phyloP scores from a whole-genome alignment of 805 yeast species.

The Schwanniomyces occidentalis region DNA sequence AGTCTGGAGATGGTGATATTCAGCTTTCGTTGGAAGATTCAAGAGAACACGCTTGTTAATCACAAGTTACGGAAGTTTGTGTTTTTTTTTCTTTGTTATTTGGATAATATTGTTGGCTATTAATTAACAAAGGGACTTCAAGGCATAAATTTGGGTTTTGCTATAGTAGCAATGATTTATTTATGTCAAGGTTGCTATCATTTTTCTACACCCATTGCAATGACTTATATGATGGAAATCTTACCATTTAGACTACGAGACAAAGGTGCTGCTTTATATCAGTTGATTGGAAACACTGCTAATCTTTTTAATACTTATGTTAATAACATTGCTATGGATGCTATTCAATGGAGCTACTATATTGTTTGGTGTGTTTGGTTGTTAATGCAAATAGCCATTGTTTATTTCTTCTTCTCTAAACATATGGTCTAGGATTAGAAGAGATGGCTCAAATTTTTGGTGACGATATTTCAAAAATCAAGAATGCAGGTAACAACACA shows the following conservation, averaged over 20 bases:
- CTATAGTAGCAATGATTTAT: constrained; percentile 4
- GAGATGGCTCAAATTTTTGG: constrained; percentile 40
- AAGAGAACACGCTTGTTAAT: constrained; percentile 29
- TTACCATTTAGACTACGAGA: constrained; percentile 12
- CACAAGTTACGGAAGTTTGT: constrained; percentile 25
- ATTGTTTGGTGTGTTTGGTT: constrained; percentile 37
- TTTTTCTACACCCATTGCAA: not conserved
- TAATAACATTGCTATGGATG: constrained; percentile 41
- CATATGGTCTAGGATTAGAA: constrained; percentile 43
- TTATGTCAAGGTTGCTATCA: constrained; percentile 4
- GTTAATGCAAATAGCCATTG: constrained; percentile 27
- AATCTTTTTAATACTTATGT: constrained; percentile 29
- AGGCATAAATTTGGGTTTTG: constrained; percentile 11
- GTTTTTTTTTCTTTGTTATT: constrained; percentile 18
- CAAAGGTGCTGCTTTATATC: constrained; percentile 38
- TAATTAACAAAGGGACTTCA: constrained; percentile 19
- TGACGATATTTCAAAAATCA: constrained; percentile 16
- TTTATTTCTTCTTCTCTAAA: constrained; percentile 40
- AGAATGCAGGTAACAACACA: constrained; percentile 10
- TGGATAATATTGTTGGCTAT: constrained; percentile 25
- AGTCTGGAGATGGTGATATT: constrained; percentile 22
- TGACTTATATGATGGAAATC: constrained; percentile 4
- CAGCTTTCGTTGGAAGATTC: constrained; percentile 17
- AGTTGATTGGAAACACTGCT: constrained; percentile 18
- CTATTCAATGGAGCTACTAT: constrained; percentile 45